Conservation (phyloP, 2,329 filamentous ascomycete genomes). For the Teratosphaeria viscida region DNA sequence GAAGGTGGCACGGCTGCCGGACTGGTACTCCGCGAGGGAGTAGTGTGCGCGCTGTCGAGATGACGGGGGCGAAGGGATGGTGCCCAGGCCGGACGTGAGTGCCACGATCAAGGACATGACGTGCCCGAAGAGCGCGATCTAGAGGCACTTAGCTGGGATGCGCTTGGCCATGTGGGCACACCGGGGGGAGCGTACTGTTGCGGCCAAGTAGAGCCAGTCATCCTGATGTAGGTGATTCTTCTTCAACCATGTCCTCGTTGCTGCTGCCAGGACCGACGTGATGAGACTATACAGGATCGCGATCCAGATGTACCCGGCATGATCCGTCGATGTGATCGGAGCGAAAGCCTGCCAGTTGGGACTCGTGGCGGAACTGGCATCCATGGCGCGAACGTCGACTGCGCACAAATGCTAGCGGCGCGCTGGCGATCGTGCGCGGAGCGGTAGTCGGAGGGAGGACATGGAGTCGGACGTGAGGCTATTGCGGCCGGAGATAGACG, state of each 20-base stretch:
- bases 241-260: background rate
- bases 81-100: background rate
- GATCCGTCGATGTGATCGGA: background rate
- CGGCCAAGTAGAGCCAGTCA: background rate
- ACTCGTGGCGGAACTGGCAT: background rate
- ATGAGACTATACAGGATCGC: background rate
- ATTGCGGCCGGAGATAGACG: background rate
- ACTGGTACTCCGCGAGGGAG: background rate
- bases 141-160: background rate
- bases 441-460: background rate
- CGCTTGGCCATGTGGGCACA: background rate
- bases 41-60: background rate
- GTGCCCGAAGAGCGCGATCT: background rate
- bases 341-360: background rate
- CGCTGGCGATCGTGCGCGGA: background rate
- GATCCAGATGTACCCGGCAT: background rate
- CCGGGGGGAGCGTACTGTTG: background rate
- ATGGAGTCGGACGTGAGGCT: background rate
- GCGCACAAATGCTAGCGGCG: background rate
- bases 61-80: background rate
- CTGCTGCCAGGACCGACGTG: background rate
- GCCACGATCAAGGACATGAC: background rate
- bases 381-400: background rate
- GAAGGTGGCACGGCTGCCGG: background rate
- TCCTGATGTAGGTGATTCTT: background rate